Evolutionary conservation across 225 moss, liverwort and hornwort genomes (phyloP), one percentile per base, ranked within the genome.

Genomic region (Marchantia paleacea): DNA sequence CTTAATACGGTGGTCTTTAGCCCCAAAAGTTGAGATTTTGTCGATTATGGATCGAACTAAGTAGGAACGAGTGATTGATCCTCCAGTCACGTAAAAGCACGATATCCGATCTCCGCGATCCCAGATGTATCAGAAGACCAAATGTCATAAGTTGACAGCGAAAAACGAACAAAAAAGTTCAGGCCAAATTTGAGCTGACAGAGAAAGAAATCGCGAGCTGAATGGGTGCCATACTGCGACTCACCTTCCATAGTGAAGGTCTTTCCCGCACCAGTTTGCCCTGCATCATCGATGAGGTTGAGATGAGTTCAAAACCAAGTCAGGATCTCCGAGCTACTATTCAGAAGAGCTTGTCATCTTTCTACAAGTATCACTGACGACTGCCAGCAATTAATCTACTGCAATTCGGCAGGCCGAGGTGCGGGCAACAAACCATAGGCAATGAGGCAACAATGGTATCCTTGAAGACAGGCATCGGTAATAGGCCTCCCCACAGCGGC

Each of bases 161-260:
- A n/a, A n/a, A n/a, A n/a, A n/a, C n/a, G n/a, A 39, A 39, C 39
- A 39, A 39, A 39, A 39, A 2, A 39, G 39, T 39, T 39, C 39
- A 39, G 5, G 39, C 39, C 39, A 5, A 5, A 39, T 39, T 39
- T 39, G 3, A 39, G 39, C 39, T 39, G 39, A 39, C 39, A 39
- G 39, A 39, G 3, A 39, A n/a, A 5, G 39, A 39, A 39, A 39
- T 39, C 39, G 39, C 39, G 39, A 39, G 39, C 39, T 39, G 39
- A 39, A 39, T 5, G 39, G 39, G 39, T 39, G 5, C 39, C 39
- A 39, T 39, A 39, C 3, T 20, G 22, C 8, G 20, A 83, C 78
- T 79, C 28, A 89, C 89, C 89, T 83, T 89, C 89, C 89, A 89
- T 89, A 3, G 89, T 89, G 79, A 89, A 89, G 20, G 89, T 89